Evolutionary conservation across 169 alveolate genomes (phyloP).

Genomic region (Eimeria sp.): DNA sequence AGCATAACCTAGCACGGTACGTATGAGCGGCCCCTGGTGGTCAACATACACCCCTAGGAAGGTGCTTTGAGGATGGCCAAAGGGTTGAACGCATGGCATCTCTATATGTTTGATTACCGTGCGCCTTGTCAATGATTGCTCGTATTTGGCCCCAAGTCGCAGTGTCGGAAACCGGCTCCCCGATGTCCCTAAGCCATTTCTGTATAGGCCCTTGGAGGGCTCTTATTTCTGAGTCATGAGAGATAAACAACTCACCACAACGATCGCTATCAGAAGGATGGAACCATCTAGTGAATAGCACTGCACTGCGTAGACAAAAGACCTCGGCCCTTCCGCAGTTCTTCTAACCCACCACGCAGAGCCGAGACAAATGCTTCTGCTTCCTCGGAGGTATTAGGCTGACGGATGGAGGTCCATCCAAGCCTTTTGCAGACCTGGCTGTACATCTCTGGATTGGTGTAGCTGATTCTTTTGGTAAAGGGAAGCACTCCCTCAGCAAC

Average conservation of each 20-base stretch:
- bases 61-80: neutral
- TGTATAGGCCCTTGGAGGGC: constrained; percentile 35
- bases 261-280: neutral
- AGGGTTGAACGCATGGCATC: neutral
- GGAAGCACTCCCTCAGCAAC: constrained; percentile 58
- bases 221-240: constrained; percentile 42
- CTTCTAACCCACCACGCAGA: constrained; percentile 37
- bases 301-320: neutral
- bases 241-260: constrained; percentile 1
- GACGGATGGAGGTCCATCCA: constrained; percentile 44
- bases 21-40: neutral
- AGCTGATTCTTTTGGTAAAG: constrained; percentile 26
- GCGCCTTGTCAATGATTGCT: constrained; percentile 38
- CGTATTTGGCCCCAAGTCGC: constrained; percentile 33
- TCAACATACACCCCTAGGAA: neutral
- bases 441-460: constrained; percentile 9
- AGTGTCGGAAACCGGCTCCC: constrained; percentile 9
- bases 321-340: neutral
- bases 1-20: neutral
- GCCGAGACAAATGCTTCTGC: constrained; percentile 43
- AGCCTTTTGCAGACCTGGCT: constrained; percentile 48
- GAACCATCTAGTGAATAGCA: neutral
- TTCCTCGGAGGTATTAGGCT: constrained; percentile 36
- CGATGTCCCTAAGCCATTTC: constrained; percentile 20
- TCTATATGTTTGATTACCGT: constrained; percentile 7